Evolutionary conservation across 2,329 filamentous ascomycete genomes (phyloP), one percentile per base, ranked within the genome.

Genomic region (Macrophomina pseudophaseolina): DNA sequence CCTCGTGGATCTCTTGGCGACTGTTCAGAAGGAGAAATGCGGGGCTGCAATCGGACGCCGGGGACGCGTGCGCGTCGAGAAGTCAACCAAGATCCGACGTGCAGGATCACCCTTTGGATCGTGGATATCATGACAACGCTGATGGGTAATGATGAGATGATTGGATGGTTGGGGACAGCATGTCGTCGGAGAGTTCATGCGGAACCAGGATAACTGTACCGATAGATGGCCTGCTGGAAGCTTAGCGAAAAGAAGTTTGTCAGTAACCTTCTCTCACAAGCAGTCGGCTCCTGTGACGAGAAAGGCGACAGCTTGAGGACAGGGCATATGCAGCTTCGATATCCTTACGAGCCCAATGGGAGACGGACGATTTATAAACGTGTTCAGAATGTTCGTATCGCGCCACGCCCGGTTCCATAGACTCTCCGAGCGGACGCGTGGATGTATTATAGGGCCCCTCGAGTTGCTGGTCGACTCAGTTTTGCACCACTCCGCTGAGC

Each of bases 211-310:
- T 7, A 12, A 4, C 7, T 38, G 35, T 12, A 38, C 11, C 35
- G 11, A 3, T 12, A 12, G 11, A 12, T 12, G 11, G 11, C 9
- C 6, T 3, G 5, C 7, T 14, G 48, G 11, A 11, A 28, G 48
- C 23, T 18, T 12, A 30, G 44, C 28, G 23, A 35, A 58, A 42
- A 44, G 28, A 40, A 40, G 12, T 18, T 30, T 51, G 48, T 30
- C 33, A 30, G 3, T 58, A 23, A 28, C 54, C 18, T 42, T 44
- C 12, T 9, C n/a, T 9, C n/a, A 30, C 4, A 48, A 16, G n/a
- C 11, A 11, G 44, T 49, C 58, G 58, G 58, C 46, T 62, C 44
- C 44, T 62, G 58, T 30, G 32, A 62, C 58, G n/a, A 35, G 9
- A 33, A 28, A 9, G 44, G 42, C 42, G 58, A 38, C 58, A 62